Base-by-base conservation (phyloP, 208 protist species). In the Trypanosoma vivax region DNA sequence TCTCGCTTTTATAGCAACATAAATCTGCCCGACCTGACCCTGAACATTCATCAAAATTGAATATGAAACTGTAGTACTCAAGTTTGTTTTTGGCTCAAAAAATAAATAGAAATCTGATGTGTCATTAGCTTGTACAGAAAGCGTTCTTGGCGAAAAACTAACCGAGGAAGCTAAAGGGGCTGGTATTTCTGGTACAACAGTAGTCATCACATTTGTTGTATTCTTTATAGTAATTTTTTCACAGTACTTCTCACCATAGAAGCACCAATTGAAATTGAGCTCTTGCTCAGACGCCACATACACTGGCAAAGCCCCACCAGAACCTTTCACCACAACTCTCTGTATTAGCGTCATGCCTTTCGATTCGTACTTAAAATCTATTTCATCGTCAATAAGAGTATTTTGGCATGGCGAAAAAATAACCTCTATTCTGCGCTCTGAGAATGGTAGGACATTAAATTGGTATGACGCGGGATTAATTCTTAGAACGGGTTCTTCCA, bases 211-310 rank as follows among this genome's bases (percentile, higher is more conserved):
- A 37, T 79, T 88, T n/a, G 74, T 71, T 13, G 60, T 64, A 57
- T 90, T 93, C 3, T 57, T 58, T 2, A 93, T 52, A 5, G 33
- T 69, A 27, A 89, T 63, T 49, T 85, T 73, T 35, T 83, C 69
- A 50, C 70, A 85, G 65, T 93, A 93, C 14, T 58, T 69, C 16
- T 62, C 66, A 28, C 72, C 80, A 49, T 77, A 88, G 64, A 85
- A 86, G 50, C 88, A 94, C 48, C 81, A 88, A 3, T 65, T 50
- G 43, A 92, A 88, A 40, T 89, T 62, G 18, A 94, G 31, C 38
- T 77, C 73, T 1, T 31, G 29, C 13, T 42, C 31, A 3, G 55
- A 76, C 6, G 72, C 69, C 9, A 94, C 62, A 58, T 76, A 83
- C 27, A 94, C 84, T 10, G 88, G 88, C 35, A 87, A 60, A 16